Evolutionary conservation across 257 asterid species (phyloP).

Genomic region (Petrea volubilis): DNA sequence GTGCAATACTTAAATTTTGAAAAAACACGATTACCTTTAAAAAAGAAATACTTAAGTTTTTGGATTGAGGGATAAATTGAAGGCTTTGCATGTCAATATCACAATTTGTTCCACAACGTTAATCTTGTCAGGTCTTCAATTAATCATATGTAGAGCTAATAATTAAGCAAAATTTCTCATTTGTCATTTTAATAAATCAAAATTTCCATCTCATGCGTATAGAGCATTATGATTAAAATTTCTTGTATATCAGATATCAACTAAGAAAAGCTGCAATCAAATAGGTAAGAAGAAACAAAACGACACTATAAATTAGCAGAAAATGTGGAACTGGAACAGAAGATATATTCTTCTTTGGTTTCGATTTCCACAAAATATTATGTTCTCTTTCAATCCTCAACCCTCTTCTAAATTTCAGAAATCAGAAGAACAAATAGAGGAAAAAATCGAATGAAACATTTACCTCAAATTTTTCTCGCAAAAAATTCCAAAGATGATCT

Average conservation of each 20-base stretch:
- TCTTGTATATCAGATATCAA: neutral
- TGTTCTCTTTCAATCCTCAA: neutral
- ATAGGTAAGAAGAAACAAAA: neutral
- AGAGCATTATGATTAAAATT: neutral
- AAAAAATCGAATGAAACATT: neutral
- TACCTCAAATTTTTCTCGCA: conserved; percentile 94
- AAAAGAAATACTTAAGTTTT: too few species aligned
- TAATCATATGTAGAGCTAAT: neutral
- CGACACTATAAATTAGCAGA: neutral
- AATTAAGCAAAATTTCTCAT: too few species aligned
- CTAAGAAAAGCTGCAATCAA: neutral
- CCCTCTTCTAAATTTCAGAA: neutral
- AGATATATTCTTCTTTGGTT: too few species aligned
- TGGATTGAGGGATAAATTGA: too few species aligned
- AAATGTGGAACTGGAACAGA: too few species aligned
- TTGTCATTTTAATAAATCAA: neutral
- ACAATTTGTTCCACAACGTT: neutral
- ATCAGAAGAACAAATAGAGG: neutral
- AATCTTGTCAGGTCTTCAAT: neutral
- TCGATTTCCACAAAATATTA: too few species aligned
- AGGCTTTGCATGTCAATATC: neutral
- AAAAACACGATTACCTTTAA: too few species aligned
- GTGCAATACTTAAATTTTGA: too few species aligned
- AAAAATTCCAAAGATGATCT: conserved; percentile 70
- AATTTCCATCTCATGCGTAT: neutral